Evolutionary conservation across 768 basidiomycete species (phyloP).

Genomic region (Scleroderma bovista): DNA sequence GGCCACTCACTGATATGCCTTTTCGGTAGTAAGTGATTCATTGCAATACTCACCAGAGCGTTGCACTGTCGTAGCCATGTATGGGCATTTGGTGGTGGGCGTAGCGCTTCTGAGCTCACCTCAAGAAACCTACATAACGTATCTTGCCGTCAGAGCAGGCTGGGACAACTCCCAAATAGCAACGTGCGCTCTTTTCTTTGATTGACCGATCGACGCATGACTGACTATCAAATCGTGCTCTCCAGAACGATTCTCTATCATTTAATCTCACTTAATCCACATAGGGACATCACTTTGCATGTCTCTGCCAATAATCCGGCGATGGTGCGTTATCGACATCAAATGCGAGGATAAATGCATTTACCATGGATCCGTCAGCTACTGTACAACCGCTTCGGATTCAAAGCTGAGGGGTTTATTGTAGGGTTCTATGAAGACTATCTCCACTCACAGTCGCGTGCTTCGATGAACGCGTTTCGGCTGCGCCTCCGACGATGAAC

Average conservation of each 20-base stretch:
- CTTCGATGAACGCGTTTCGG: conserved; percentile 77
- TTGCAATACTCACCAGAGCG: conserved; percentile 63
- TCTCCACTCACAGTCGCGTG: conserved; percentile 60
- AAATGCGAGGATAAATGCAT: neutral
- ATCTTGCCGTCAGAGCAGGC: conserved; percentile 69
- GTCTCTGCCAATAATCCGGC: conserved; percentile 79
- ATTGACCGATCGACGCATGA: neutral
- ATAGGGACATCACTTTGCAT: conserved; percentile 75
- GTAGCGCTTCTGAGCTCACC: conserved; percentile 75
- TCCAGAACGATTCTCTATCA: conserved; percentile 72
- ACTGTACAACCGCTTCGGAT: conserved; percentile 80
- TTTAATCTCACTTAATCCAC: conserved; percentile 63
- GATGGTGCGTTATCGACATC: conserved; percentile 42
- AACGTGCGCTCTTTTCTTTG: conserved; percentile 39
- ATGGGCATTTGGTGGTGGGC: conserved; percentile 67
- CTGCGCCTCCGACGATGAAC: conserved; percentile 60
- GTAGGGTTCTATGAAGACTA: conserved; percentile 79
- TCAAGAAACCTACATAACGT: conserved; percentile 77
- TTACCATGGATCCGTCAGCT: conserved; percentile 36
- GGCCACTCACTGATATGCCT: conserved; percentile 1
- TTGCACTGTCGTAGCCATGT: conserved; percentile 71
- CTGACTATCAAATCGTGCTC: neutral
- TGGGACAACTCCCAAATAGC: conserved; percentile 81
- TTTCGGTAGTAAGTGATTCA: conserved; percentile 56
- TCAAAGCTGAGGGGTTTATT: conserved; percentile 83